A percentile compares a stretch with the other conserved stretches of the same genome.
phyloP scores from a whole-genome alignment of 805 yeast species.

The Starmera amethionina region DNA sequence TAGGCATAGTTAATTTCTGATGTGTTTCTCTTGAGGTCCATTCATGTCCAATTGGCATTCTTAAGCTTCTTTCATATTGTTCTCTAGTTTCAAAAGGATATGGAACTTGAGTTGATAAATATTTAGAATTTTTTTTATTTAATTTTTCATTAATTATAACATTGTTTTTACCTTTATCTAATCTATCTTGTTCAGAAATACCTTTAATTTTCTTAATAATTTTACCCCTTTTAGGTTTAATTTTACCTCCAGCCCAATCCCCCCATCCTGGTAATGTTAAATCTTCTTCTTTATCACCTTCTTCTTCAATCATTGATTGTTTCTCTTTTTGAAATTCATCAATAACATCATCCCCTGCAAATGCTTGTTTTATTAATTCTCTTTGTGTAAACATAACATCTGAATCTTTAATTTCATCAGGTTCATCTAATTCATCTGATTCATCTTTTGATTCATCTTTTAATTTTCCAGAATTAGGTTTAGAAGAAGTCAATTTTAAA shows the following conservation, averaged over 20 bases:
- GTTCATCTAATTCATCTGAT: slow-evolving; percentile 29
- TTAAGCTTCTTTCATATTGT: slow-evolving; percentile 87
- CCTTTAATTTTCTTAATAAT: slow-evolving; percentile 70
- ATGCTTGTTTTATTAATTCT: slow-evolving; percentile 80
- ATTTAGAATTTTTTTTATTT: slow-evolving; percentile 77
- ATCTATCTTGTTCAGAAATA: slow-evolving; percentile 59
- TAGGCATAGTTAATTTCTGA: slow-evolving; percentile 83
- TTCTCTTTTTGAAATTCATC: slow-evolving; percentile 72
- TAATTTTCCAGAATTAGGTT: too few species aligned
- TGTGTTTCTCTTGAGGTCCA: slow-evolving; percentile 88
- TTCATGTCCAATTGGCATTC: slow-evolving; percentile 96
- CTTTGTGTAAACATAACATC: slow-evolving; percentile 62
- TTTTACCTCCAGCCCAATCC: slow-evolving; percentile 79
- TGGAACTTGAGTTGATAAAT: slow-evolving; percentile 84
- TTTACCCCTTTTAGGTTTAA: slow-evolving; percentile 41
- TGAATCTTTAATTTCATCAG: slow-evolving; percentile 30
- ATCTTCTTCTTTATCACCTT: slow-evolving; percentile 83
- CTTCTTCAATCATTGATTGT: slow-evolving; percentile 52
- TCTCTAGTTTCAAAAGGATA: slow-evolving; percentile 90
- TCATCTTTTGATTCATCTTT: slow-evolving; percentile 21
- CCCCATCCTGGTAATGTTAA: slow-evolving; percentile 96
- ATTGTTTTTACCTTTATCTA: slow-evolving; percentile 63
- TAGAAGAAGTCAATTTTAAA: slow-evolving; percentile 26
- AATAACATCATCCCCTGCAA: slow-evolving; percentile 95
- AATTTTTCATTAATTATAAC: slow-evolving; percentile 86